Percentiles rank a stretch among this genome's conserved stretches.
Evolutionary conservation across 2,329 filamentous ascomycete genomes (phyloP).

Genomic region (Mycogone perniciosa): DNA sequence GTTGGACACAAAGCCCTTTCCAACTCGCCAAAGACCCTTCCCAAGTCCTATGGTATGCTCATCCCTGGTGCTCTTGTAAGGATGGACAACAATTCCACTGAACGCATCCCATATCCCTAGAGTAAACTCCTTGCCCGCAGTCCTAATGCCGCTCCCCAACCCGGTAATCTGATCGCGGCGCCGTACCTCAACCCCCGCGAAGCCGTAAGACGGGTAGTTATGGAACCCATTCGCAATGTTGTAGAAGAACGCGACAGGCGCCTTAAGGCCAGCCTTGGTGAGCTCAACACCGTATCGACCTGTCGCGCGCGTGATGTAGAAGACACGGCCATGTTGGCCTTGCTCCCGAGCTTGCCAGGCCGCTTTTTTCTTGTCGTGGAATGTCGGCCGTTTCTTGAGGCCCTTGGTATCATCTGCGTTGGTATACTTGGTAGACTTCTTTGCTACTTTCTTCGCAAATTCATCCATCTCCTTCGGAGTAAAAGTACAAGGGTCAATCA

Average conservation of each 20-base stretch:
- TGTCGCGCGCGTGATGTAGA: constrained; percentile 31
- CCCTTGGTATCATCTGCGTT: constrained; percentile 37
- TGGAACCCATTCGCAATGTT: constrained; percentile 67
- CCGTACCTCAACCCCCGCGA: constrained; percentile 55
- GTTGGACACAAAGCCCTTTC: constrained; percentile 38
- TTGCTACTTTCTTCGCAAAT: constrained; percentile 25
- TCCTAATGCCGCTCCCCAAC: constrained; percentile 50
- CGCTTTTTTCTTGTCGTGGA: constrained; percentile 18
- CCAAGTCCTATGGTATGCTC: constrained; percentile 55
- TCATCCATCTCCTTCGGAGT: constrained; percentile 25
- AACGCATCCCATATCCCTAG: constrained; percentile 64
- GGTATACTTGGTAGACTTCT: constrained; percentile 35
- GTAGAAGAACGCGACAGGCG: constrained; percentile 62
- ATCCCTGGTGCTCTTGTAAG: constrained; percentile 55
- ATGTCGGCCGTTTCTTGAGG: constrained; percentile 14
- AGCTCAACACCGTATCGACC: constrained; percentile 54
- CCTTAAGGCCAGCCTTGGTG: constrained; percentile 53
- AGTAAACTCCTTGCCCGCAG: constrained; percentile 58
- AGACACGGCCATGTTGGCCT: constrained; percentile 21
- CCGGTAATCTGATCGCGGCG: constrained; percentile 61
- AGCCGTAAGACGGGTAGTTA: constrained; percentile 60
- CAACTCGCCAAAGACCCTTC: constrained; percentile 48
- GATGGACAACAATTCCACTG: constrained; percentile 59
- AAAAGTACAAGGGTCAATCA: constrained; percentile 8
- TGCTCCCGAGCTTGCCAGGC: constrained; percentile 21